These are phyloP conservation scores for Aspergillus candidus DNA, from an alignment of 2,329 filamentous ascomycete genomes.

Conservation along the genomic window DNA sequence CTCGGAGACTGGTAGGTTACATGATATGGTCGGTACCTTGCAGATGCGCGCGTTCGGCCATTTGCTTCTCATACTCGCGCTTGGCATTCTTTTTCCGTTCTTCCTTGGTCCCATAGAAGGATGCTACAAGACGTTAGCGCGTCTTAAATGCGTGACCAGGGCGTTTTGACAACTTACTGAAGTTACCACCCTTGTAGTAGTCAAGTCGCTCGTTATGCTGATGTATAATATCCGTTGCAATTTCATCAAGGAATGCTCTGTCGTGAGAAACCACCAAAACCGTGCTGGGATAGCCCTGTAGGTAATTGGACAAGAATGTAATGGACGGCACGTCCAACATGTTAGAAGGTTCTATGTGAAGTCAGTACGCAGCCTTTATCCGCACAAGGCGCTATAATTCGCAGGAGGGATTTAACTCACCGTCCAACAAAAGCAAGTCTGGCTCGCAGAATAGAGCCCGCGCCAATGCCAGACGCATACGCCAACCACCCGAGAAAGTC, in stretches of 20 bases:
- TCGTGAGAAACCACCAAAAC: conserved; percentile 97
- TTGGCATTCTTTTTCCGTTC: conserved; percentile 94
- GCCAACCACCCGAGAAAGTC: conserved; percentile 99
- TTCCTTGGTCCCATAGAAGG: conserved; percentile 95
- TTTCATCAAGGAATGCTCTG: conserved; percentile 96
- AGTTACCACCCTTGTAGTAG: conserved; percentile 98
- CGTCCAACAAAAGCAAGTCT: conserved; percentile 86
- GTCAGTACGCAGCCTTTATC: conserved; percentile 13
- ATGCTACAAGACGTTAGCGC: conserved; percentile 48
- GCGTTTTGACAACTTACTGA: conserved; percentile 43
- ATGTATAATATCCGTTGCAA: conserved; percentile 98
- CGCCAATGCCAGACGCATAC: conserved; percentile 93
- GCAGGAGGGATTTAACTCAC: conserved; percentile 22
- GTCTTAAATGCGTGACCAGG: neutral
- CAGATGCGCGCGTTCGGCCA: conserved; percentile 85
- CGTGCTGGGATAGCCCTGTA: conserved; percentile 89
- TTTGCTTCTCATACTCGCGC: conserved; percentile 97
- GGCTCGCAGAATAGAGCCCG: conserved; percentile 97
- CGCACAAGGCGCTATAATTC: neutral
- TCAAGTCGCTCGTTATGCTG: conserved; percentile 95
- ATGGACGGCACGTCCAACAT: conserved; percentile 99
- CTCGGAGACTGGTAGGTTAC: neutral
- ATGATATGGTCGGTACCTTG: conserved; percentile 47
- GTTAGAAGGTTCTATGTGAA: conserved; percentile 77
- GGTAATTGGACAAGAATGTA: conserved; percentile 92